Conservation (phyloP, 106 monocot species). For the Agapanthus africanus region DNA sequence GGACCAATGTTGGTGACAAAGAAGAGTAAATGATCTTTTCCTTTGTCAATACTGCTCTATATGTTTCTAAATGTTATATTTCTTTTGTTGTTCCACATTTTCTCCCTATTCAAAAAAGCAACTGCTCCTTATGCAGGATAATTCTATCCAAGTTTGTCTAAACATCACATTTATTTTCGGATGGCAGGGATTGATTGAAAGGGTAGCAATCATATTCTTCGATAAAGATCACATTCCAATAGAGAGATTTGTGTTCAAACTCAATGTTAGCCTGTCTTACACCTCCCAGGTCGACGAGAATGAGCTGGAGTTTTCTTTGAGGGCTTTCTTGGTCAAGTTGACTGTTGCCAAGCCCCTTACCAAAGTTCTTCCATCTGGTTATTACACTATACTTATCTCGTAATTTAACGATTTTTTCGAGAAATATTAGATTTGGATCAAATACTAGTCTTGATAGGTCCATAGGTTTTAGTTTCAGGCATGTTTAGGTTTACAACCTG, state of each 20-base stretch:
- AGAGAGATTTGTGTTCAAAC: conserved; percentile 89
- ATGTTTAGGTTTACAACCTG: not conserved
- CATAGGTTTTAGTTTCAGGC: not conserved
- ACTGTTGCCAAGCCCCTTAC: conserved; percentile 55
- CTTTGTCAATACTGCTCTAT: too few relatives aligned
- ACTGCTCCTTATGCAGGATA: too few relatives aligned
- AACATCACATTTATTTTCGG: too few relatives aligned
- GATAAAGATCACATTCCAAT: conserved; percentile 54
- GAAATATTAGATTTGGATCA: not conserved
- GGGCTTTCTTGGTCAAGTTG: conserved; percentile 85
- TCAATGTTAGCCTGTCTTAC: conserved; percentile 57
- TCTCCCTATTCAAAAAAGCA: too few relatives aligned
- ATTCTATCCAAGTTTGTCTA: too few relatives aligned
- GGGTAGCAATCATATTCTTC: conserved; percentile 78
- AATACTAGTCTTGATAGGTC: not conserved
- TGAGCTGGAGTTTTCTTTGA: conserved; percentile 65
- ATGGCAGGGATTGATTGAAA: conserved; percentile 73
- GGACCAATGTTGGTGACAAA: too few relatives aligned
- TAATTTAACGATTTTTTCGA: not conserved
- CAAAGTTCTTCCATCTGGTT: conserved; percentile 70
- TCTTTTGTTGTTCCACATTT: too few relatives aligned
- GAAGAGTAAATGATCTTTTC: too few relatives aligned
- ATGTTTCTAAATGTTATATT: too few relatives aligned
- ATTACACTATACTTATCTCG: not conserved
- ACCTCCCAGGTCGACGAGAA: conserved; percentile 44